Conservation (phyloP, 495 filamentous ascomycete genomes). For the Neurospora sublineolata region DNA sequence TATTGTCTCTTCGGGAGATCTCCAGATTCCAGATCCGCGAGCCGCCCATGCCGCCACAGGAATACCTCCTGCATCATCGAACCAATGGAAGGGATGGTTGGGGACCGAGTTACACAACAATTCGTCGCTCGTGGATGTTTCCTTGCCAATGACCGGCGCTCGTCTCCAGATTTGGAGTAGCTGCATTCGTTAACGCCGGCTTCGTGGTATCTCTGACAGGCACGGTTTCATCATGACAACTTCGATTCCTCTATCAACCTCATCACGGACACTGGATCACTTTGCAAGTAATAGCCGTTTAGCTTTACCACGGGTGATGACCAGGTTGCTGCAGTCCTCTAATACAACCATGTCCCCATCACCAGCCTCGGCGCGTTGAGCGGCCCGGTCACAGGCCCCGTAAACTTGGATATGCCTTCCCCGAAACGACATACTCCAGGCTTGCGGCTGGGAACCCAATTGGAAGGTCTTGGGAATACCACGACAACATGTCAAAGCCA, state of each 20-base stretch:
- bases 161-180: constrained; percentile 9
- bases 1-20: not conserved
- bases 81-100: not conserved
- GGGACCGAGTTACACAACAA: not conserved
- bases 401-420: not conserved
- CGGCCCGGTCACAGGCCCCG: not conserved
- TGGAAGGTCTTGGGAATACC: not conserved
- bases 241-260: not conserved
- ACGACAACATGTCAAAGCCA: not conserved
- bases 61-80: not conserved
- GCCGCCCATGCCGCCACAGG: not conserved
- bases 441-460: not conserved
- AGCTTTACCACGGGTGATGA: not conserved
- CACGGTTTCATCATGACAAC: constrained; percentile 19
- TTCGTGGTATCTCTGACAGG: constrained; percentile 23
- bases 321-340: not conserved
- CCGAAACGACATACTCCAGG: not conserved
- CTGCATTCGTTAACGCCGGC: constrained; percentile 6
- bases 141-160: constrained; percentile 1
- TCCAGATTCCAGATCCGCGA: not conserved
- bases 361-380: not conserved
- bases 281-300: not conserved
- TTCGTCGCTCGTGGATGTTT: not conserved
- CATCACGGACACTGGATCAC: not conserved
- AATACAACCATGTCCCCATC: not conserved